Evolutionary conservation across 345 rosid genomes (phyloP).

Genomic region (Salix exigua): DNA sequence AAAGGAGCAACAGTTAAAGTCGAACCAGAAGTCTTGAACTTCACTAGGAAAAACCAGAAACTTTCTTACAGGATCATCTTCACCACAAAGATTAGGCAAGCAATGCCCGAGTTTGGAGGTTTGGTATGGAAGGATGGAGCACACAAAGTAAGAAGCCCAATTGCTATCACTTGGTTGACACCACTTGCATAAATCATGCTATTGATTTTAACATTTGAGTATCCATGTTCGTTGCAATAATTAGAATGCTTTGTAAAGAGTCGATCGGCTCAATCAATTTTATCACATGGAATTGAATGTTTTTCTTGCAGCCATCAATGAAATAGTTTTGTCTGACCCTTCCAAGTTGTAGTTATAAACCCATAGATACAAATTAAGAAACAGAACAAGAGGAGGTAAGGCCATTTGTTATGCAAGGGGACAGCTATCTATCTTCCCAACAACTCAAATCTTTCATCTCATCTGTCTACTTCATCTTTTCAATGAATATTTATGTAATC

Average conservation of each 20-base stretch:
- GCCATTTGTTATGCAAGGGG: neutral
- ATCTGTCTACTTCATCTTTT: neutral
- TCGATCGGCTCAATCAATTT: neutral
- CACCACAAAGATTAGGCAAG: conserved; percentile 41
- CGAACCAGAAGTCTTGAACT: conserved; percentile 55
- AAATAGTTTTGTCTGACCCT: neutral
- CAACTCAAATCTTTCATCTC: neutral
- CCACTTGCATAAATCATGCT: conserved; percentile 32
- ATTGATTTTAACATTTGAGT: neutral
- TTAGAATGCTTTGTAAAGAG: neutral
- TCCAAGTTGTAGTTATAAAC: neutral
- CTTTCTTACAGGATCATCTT: conserved; percentile 64
- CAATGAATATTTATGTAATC: neutral
- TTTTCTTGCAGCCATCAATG: neutral
- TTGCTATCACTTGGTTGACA: conserved; percentile 58
- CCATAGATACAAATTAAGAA: neutral
- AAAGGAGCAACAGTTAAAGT: conserved; percentile 54
- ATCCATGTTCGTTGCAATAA: conserved; percentile 16
- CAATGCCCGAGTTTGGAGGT: conserved; percentile 72
- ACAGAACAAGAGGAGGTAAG: neutral
- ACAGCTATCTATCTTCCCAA: neutral
- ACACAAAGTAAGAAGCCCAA: conserved; percentile 85
- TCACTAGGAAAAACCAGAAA: conserved; percentile 63
- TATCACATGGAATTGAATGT: neutral
- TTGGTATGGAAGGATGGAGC: conserved; percentile 71